Evolutionary conservation across 2,329 filamentous ascomycete species (phyloP).

Genomic region (Neonectria coccinea): DNA sequence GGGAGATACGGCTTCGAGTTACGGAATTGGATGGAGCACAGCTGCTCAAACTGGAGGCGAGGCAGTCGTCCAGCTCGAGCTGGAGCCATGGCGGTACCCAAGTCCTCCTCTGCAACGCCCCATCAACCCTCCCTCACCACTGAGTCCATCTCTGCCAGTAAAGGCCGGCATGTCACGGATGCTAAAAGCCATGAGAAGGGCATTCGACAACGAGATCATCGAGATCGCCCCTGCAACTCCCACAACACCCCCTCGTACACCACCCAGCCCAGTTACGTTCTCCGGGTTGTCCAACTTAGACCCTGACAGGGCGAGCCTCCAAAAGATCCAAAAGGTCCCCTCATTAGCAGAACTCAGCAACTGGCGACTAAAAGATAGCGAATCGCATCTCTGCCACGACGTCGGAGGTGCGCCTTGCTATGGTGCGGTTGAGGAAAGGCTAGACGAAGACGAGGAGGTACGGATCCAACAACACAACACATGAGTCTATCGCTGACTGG

Average conservation of each 20-base stretch:
- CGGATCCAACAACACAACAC: neutral
- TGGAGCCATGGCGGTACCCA: neutral
- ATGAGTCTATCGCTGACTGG: neutral
- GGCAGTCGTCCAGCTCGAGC: neutral
- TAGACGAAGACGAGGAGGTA: neutral
- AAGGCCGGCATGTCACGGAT: constrained; percentile 1
- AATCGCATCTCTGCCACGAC: constrained; percentile 5
- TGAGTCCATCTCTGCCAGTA: constrained; percentile 2
- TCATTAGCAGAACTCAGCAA: constrained; percentile 7
- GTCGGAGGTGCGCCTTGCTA: constrained; percentile 2
- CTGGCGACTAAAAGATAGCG: neutral
- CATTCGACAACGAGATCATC: neutral
- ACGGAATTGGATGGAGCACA: neutral
- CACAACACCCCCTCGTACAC: neutral
- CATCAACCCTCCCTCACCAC: neutral
- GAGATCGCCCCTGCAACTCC: neutral
- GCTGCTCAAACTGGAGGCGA: neutral
- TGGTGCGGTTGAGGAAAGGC: neutral
- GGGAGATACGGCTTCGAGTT: neutral
- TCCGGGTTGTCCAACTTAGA: neutral
- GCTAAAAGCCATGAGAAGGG: constrained; percentile 6
- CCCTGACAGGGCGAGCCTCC: neutral
- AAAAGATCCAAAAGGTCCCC: neutral
- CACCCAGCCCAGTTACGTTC: neutral
- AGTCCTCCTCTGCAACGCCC: neutral